Evolutionary conservation across 192 early-diverging fungal genomes (phyloP), one percentile per base, ranked within the genome.

Genomic region (Backusella luteola): DNA sequence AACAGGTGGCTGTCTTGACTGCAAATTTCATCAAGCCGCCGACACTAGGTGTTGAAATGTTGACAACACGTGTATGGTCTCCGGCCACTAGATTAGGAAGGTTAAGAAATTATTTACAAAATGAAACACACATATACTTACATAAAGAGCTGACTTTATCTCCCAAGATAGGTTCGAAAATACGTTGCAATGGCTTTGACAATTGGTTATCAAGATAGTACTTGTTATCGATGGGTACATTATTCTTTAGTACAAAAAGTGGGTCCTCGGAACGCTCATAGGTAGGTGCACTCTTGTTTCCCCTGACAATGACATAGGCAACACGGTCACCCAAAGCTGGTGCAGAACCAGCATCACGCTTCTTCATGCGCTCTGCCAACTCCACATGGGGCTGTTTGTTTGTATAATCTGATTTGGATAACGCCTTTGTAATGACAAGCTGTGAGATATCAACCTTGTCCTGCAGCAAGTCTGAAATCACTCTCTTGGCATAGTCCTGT

Each of bases 221-320:
- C 75, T 90, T 94, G 0, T 95, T 96, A 80, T 99, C 98, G 69
- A 99, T 98, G 1, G 98, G 96, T 52, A 99, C 85, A 82, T 97
- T 99, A 82, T 99, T 94, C 66, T 99, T 97, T 46, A 99, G 89
- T n/a, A 98, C 98, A 78, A 92, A 98, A 53, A 99, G 92, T 26
- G 98, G 98, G 79, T 99, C 98, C 81, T 99, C 98, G 1, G 97
- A 96, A 77, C 97, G 96, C 73, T 99, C 97, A 77, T 98, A 98
- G 8, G 96, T 95, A 41, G 95, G 92, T 11, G 95, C 90, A 69
- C 91, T 81, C 73, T 93, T 97, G 32, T 89, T 83, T 0, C 91
- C 96, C 73, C 94, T 96, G 83, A 96, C 88, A 75, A 99, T 95
- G 0, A 99, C 97, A 81, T 98, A 99, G 1, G 95, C 94, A 21